These are phyloP conservation scores for Millerago galiae DNA, from an alignment of 805 yeast species.

Conservation along the genomic window DNA sequence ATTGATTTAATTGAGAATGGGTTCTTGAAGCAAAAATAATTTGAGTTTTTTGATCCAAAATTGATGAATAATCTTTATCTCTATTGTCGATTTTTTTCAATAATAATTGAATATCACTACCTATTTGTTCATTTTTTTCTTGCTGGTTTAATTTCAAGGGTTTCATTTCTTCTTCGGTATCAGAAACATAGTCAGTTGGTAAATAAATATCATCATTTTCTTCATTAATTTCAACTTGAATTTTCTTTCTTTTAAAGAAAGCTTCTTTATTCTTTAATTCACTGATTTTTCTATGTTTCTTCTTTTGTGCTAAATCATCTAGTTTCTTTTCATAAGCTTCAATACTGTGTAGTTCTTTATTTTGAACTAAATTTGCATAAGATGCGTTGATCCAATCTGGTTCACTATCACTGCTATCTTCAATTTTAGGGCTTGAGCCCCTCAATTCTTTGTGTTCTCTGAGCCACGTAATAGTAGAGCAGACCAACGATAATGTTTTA, in stretches of 20 bases:
- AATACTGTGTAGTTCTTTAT: conserved; percentile 19
- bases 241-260: conserved; percentile 17
- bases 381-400: conserved; percentile 62
- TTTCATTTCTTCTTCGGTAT: conserved; percentile 17
- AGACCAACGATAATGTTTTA: conserved; percentile 80
- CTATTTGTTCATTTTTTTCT: conserved; percentile 29
- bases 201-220: conserved; percentile 33
- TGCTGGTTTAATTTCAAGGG: conserved; percentile 4
- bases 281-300: conserved; percentile 10
- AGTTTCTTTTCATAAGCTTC: conserved; percentile 32
- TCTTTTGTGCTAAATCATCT: conserved; percentile 21
- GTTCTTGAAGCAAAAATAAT: conserved; percentile 80
- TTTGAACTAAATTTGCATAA: conserved; percentile 24
- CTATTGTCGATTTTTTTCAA: conserved; percentile 35
- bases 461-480: conserved; percentile 82
- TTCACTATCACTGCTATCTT: conserved; percentile 44
- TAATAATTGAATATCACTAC: conserved; percentile 43
- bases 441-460: conserved; percentile 29
- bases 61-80: conserved; percentile 13
- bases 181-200: conserved; percentile 34
- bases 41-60: conserved; percentile 33
- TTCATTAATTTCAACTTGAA: conserved; percentile 20
- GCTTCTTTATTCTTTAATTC: conserved; percentile 2
- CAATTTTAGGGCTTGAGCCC: conserved; percentile 28
- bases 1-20: conserved; percentile 82